These are phyloP conservation scores for Castanopsis chinensis DNA, from an alignment of 306 rosid genomes.

Conservation along the genomic window DNA sequence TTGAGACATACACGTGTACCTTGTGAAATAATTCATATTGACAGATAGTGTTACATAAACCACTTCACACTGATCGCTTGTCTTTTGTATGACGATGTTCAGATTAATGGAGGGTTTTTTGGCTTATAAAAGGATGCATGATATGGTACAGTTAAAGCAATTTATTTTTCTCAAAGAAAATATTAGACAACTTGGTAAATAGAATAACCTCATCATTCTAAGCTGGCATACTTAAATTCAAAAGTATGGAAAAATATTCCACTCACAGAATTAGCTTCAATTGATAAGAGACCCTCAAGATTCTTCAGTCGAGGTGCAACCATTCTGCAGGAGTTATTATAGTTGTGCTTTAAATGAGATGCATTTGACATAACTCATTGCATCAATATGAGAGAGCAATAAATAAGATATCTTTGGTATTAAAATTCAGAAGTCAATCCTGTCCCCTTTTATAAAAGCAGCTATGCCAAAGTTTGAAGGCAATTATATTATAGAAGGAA, in stretches of 20 bases:
- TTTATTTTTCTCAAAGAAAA: background rate
- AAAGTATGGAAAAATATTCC: conserved; percentile 2
- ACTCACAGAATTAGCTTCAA: conserved; percentile 44
- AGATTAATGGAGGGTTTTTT: background rate
- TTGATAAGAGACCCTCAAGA: conserved; percentile 53
- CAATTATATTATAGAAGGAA: background rate
- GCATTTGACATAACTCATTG: conserved; percentile 2
- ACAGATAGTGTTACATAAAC: too few species aligned
- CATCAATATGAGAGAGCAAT: background rate
- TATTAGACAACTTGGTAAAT: background rate
- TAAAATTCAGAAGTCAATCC: too few species aligned
- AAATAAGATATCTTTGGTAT: too few species aligned
- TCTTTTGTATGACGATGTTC: background rate
- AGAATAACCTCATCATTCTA: background rate
- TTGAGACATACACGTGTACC: too few species aligned
- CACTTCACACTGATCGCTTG: too few species aligned
- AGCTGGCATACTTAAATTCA: background rate
- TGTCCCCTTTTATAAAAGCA: background rate
- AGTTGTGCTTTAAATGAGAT: background rate
- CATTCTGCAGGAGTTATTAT: conserved; percentile 41
- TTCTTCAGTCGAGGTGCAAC: conserved; percentile 48
- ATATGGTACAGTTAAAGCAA: background rate
- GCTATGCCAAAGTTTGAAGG: background rate
- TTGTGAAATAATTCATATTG: too few species aligned
- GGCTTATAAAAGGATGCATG: background rate